phyloP scores from a whole-genome alignment of 2,329 filamentous ascomycete genomes.

The Ramularia endophylla region DNA sequence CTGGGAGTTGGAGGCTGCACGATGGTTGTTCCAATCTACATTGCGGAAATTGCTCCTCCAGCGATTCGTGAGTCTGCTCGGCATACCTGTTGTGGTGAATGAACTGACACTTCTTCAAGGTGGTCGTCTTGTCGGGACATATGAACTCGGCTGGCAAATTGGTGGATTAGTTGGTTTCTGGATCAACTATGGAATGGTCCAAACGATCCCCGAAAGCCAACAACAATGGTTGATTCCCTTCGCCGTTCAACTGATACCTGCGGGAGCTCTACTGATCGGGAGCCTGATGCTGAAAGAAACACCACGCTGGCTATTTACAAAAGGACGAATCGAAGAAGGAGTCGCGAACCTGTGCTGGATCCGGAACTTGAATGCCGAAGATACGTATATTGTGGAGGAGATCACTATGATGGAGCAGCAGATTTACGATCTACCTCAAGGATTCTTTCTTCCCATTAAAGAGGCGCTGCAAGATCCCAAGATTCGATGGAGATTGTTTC shows the following conservation, averaged over 20 bases:
- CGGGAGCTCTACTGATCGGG: slow-evolving; percentile 25
- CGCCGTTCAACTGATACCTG: slow-evolving; percentile 30
- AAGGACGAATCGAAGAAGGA: slow-evolving; percentile 17
- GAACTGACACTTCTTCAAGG: too few species aligned
- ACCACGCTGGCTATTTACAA: slow-evolving; percentile 27
- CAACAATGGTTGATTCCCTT: slow-evolving; percentile 26
- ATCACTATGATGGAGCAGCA: slow-evolving; percentile 28
- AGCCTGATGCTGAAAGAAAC: slow-evolving; percentile 28
- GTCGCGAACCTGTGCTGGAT: slow-evolving; percentile 16
- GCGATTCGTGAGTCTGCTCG: slow-evolving; percentile 26
- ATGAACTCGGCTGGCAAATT: slow-evolving; percentile 29
- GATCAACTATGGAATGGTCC: slow-evolving; percentile 32
- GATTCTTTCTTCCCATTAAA: slow-evolving; percentile 27
- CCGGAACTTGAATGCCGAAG: slow-evolving; percentile 16
- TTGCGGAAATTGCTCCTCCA: slow-evolving; percentile 37
- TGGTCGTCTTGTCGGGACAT: slow-evolving; percentile 27
- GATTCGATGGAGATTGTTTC: slow-evolving; percentile 36
- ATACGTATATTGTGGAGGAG: slow-evolving; percentile 26
- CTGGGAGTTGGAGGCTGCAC: slow-evolving; percentile 30
- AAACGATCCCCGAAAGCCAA: slow-evolving; percentile 20
- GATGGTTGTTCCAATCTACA: slow-evolving; percentile 37
- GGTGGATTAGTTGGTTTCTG: slow-evolving; percentile 34
- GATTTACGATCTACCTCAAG: slow-evolving; percentile 29
- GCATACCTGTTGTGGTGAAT: too few species aligned
- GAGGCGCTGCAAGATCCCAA: slow-evolving; percentile 32